Evolutionary conservation across 2,329 filamentous ascomycete genomes (phyloP).

Genomic region (Colletotrichum sp.): DNA sequence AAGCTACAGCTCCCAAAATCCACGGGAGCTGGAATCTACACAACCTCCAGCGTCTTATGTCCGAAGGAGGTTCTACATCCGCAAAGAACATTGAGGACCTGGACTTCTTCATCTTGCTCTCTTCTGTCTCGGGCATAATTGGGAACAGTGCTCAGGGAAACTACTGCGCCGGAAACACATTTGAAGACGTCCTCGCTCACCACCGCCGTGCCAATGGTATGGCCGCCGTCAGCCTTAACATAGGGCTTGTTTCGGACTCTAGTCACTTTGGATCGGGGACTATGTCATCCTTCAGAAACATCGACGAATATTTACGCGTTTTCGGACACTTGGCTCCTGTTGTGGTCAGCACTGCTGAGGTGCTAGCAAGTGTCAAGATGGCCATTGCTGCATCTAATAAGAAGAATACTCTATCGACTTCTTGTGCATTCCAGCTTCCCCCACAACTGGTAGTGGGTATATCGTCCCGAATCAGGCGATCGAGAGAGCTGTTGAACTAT

Average conservation of each 20-base stretch:
- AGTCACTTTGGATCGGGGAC: constrained; percentile 56
- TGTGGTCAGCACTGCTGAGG: background rate
- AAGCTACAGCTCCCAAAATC: constrained; percentile 19
- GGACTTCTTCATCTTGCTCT: constrained; percentile 23
- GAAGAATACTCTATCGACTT: background rate
- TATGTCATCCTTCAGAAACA: constrained; percentile 47
- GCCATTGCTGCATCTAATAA: background rate
- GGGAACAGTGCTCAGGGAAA: constrained; percentile 21
- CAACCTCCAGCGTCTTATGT: background rate
- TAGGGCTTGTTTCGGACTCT: constrained; percentile 19
- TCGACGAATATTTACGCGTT: constrained; percentile 49
- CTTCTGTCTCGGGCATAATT: constrained; percentile 22
- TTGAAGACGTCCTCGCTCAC: constrained; percentile 21
- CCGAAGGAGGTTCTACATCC: background rate
- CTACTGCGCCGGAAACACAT: constrained; percentile 22
- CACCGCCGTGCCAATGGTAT: background rate
- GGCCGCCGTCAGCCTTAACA: background rate
- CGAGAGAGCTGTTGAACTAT: constrained; percentile 47
- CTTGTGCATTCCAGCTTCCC: background rate
- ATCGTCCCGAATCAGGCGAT: constrained; percentile 15
- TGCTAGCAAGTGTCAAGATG: background rate
- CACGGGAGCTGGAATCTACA: constrained; percentile 20
- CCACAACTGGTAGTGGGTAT: constrained; percentile 25
- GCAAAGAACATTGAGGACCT: background rate
- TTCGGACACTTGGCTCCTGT: background rate